Evolutionary conservation across 2,329 filamentous ascomycete genomes (phyloP).

Genomic region (Trichoderma semiorbis): DNA sequence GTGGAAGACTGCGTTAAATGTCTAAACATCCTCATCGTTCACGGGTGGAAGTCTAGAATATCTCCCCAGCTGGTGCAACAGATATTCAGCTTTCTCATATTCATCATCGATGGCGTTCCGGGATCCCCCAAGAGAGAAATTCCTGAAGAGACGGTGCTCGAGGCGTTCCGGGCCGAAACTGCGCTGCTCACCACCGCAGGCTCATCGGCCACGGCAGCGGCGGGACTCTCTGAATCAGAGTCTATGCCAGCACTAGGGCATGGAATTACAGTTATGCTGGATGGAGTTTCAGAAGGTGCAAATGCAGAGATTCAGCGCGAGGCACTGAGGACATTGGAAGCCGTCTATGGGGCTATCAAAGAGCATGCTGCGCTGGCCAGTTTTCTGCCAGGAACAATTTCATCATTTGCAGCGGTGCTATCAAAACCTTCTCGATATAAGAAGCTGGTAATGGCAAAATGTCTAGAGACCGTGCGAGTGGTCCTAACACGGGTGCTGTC

Average conservation of each 20-base stretch:
- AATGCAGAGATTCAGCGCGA: conserved; percentile 68
- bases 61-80: conserved; percentile 73
- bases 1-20: conserved; percentile 76
- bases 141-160: conserved; percentile 71
- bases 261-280: conserved; percentile 74
- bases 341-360: conserved; percentile 60
- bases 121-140: conserved; percentile 45
- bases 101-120: conserved; percentile 72
- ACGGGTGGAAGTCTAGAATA: conserved; percentile 76
- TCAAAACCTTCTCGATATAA: conserved; percentile 62
- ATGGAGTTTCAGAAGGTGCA: conserved; percentile 62
- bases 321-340: conserved; percentile 61
- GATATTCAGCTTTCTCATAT: conserved; percentile 77
- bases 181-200: conserved; percentile 61
- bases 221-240: conserved; percentile 51
- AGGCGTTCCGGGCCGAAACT: conserved; percentile 66
- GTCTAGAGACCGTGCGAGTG: conserved; percentile 55
- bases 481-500: conserved; percentile 55
- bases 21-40: conserved; percentile 65
- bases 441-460: conserved; percentile 57
- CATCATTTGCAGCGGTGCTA: conserved; percentile 71
- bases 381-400: conserved; percentile 85
- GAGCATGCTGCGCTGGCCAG: conserved; percentile 74
- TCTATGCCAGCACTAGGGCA: conserved; percentile 79
- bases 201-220: conserved; percentile 46